Evolutionary conservation across 1,139 yeast species (phyloP), one percentile per base, ranked within the genome.

Genomic region (Diutina pseudorugosa): DNA sequence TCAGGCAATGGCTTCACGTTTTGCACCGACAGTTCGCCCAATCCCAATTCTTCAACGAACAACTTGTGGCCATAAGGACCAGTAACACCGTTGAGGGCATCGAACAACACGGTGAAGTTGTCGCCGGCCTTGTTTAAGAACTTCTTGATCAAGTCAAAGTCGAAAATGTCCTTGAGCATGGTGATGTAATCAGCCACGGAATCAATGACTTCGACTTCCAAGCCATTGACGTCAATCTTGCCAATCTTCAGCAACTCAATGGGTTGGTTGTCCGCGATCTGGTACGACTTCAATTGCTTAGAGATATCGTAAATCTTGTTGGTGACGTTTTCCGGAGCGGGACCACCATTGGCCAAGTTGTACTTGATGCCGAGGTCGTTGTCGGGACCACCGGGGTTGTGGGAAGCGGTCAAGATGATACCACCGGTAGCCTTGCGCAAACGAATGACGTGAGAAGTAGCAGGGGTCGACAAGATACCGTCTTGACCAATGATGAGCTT

Each of bases 381-480:
- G 41, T 77, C 71, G 55, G 97, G 97, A 6, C 98, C 98, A 66
- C 98, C 98, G n/a, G 98, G 98, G 69, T 93, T 93, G 70, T 93
- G 98, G 41, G 96, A 86, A 3, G 98, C 98, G 20, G 98, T 93
- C 63, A 93, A 76, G 58, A 94, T 89, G 67, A 93, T 90, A 56
- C 98, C 98, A 57, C 98, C 98, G 8, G 97, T 91, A 57, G 89
- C 87, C 54, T 75, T 66, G 59, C 73, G 79, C 58, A 82, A 80
- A 66, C 98, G 81, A 61, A 93, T 93, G 54, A 93, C 75, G 66
- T 90, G 91, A 19, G 96, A 88, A 20, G 97, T 94, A 21, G 98
- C 98, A 1, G 98, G 98, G 4, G 98, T 93, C 18, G 96, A 87
- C 54, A 93, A 75, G 55, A 93, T 76, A 23, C 98, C 98, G 61